Percentiles rank a stretch among this genome's conserved stretches.
These are phyloP conservation scores for Rubroshorea leprosula DNA, from an alignment of 345 rosid genomes.

Conservation along the genomic window DNA sequence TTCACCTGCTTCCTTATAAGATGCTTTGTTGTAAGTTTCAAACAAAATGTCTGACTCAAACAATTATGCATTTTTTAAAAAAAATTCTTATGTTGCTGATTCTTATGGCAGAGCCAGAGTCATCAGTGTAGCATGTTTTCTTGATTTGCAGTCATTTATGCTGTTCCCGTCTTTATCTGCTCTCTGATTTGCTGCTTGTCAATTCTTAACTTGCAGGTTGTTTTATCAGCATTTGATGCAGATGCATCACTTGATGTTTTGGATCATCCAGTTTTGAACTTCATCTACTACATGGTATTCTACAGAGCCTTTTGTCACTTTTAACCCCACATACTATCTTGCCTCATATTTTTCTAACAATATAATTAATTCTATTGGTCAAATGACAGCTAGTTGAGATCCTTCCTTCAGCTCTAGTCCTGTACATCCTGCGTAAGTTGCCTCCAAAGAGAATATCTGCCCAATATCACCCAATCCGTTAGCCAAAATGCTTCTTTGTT, in stretches of 20 bases:
- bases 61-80: too few species aligned
- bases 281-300: constrained; percentile 85
- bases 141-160: too few species aligned
- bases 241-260: constrained; percentile 81
- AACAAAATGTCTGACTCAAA: not conserved
- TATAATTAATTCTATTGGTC: constrained; percentile 7
- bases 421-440: constrained; percentile 84
- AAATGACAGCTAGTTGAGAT: constrained; percentile 82
- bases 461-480: constrained; percentile 88
- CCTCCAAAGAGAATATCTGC: constrained; percentile 92
- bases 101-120: not conserved
- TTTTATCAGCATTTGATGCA: constrained; percentile 71
- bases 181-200: constrained; percentile 39
- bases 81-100: not conserved
- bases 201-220: constrained; percentile 74
- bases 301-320: not conserved
- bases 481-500: constrained; percentile 11
- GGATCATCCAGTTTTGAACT: constrained; percentile 87
- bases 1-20: constrained; percentile 84
- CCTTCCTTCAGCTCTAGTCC: constrained; percentile 90
- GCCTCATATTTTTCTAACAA: not conserved
- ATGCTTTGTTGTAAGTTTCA: constrained; percentile 72
- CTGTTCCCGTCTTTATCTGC: constrained; percentile 34
- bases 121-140: not conserved
- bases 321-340: not conserved